Evolutionary conservation across 2,329 filamentous ascomycete species (phyloP), one percentile per base, ranked within the genome.

Genomic region (Penicillium sp.): DNA sequence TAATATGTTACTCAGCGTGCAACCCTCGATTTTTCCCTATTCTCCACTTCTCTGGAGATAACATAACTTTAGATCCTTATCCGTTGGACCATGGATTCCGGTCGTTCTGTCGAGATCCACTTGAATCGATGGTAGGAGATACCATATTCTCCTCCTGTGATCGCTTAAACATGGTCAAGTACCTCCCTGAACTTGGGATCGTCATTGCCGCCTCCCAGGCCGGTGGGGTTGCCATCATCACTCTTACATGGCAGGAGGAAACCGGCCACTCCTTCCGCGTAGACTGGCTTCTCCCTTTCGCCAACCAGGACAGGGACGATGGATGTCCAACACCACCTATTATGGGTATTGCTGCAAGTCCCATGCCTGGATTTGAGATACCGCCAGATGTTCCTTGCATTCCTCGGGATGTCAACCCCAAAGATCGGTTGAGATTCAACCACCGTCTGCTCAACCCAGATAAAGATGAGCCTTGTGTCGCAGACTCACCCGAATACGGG

Each of bases 141-240:
- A 37, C 17, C 10, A 66, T 67, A 21, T 66, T 69, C 33, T 56
- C 59, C 19, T 50, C 62, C 46, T 74, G 68, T 46, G 80, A 85
- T 58, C 81, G 85, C 8, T 77, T 86, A 38, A 86, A 84, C 67
- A 82, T 85, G 78, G 73, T 80, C 25, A 78, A 81, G 13, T 80
- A 85, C 51, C 80, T 88, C 17, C 82, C 84, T 0, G 81, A 85
- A 38, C 74, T 87, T 6, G 84, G 84, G 4, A 72, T 87, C 46
- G 79, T 87, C 29, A 70, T 86, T 27, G 75, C 84, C 2, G 86
- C 80, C 0, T 82, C 81, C 1, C 84, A 86, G 47, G 80, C 81
- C 54, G 85, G 85, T 4, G 79, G 82, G 5, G 82, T 79, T 21
- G 80, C 80, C 4, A 72, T 88, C 2, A 77, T 86, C 47, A 75